These are phyloP conservation scores for Candida sp. DNA, from an alignment of 1,139 yeast species.

Conservation along the genomic window DNA sequence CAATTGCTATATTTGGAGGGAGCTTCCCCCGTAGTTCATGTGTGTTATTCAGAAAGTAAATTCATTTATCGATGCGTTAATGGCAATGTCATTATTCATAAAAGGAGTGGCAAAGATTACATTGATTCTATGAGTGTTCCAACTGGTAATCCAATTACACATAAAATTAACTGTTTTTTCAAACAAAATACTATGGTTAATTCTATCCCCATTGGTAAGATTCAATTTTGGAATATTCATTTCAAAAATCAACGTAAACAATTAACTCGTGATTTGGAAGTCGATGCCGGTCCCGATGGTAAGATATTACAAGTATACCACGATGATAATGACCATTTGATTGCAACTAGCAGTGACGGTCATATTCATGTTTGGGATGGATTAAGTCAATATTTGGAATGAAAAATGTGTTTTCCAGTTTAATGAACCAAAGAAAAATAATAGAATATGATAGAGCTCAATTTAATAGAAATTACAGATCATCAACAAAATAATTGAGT, in stretches of 20 bases:
- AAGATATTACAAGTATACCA: slow-evolving; percentile 1
- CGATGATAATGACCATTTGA: slow-evolving; percentile 12
- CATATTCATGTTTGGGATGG: slow-evolving; percentile 21
- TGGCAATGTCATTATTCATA: slow-evolving; percentile 10
- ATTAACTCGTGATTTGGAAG: background rate
- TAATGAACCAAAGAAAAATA: background rate
- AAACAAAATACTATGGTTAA: slow-evolving; percentile 8
- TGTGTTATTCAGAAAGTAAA: slow-evolving; percentile 4
- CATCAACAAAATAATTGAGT: too few species aligned
- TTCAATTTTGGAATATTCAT: slow-evolving; percentile 8
- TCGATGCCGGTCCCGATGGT: slow-evolving; percentile 8
- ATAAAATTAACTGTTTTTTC: background rate
- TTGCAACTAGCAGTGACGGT: slow-evolving; percentile 19
- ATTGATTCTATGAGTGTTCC: background rate
- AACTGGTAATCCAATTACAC: background rate
- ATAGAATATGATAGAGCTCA: background rate
- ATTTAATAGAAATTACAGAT: too few species aligned
- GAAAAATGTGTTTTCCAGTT: background rate
- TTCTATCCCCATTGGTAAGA: slow-evolving; percentile 12
- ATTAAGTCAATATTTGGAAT: slow-evolving; percentile 3
- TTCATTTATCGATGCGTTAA: slow-evolving; percentile 9
- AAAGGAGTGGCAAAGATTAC: background rate
- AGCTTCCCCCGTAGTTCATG: slow-evolving; percentile 7
- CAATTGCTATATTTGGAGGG: slow-evolving; percentile 11
- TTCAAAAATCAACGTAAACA: background rate